These are phyloP conservation scores for Meyerozyma athensensis DNA, from an alignment of 1,139 yeast species.

Conservation along the genomic window DNA sequence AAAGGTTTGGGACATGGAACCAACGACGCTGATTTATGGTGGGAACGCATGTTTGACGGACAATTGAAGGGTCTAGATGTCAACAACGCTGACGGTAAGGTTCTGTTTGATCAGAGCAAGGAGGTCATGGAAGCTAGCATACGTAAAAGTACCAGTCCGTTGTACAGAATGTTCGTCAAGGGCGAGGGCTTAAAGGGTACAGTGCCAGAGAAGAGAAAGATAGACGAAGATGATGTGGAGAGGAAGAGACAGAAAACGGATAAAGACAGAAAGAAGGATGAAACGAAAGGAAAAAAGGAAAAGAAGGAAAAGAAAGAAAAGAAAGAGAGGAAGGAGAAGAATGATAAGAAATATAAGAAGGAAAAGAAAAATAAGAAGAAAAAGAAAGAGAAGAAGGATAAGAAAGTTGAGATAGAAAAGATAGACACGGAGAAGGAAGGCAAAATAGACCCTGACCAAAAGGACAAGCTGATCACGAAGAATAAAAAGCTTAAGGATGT, in stretches of 20 bases:
- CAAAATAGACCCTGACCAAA: too few species aligned
- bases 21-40: slow-evolving; percentile 83
- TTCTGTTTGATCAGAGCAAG: slow-evolving; percentile 41
- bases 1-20: slow-evolving; percentile 81
- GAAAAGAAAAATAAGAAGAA: slow-evolving; percentile 6
- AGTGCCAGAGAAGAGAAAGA: too few species aligned
- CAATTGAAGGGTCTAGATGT: slow-evolving; percentile 80
- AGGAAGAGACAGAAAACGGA: slow-evolving; percentile 38
- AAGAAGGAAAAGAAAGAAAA: slow-evolving; percentile 8
- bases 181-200: slow-evolving; percentile 87
- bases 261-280: slow-evolving; percentile 15
- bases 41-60: slow-evolving; percentile 94
- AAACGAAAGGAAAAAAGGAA: slow-evolving; percentile 11
- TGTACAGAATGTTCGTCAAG: slow-evolving; percentile 72
- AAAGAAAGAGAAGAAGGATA: slow-evolving; percentile 6
- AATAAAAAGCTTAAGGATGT: slow-evolving; percentile 10
- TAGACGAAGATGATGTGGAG: slow-evolving; percentile 3
- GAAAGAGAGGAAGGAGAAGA: slow-evolving; percentile 9
- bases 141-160: slow-evolving; percentile 51
- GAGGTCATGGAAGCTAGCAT: slow-evolving; percentile 33
- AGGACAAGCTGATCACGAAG: too few species aligned
- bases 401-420: slow-evolving; percentile 5
- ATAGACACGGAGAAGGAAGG: slow-evolving; percentile 7
- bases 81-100: slow-evolving; percentile 20
- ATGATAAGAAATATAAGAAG: slow-evolving; percentile 8